Evolutionary conservation across 345 rosid species (phyloP), one percentile per base, ranked within the genome.

Genomic region (Murraya paniculata): DNA sequence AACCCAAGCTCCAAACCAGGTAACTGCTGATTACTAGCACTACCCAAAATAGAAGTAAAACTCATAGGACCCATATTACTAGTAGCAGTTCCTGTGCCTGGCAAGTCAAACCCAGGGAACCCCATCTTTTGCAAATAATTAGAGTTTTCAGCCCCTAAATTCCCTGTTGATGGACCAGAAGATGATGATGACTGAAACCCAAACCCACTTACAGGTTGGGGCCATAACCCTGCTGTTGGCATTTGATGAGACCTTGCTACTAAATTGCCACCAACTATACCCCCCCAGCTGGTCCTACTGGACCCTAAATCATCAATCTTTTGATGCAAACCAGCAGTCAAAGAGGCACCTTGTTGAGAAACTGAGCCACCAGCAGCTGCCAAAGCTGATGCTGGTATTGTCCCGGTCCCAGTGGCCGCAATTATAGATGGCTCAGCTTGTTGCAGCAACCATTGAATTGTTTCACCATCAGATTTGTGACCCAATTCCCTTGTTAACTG

Each of bases 401-500:
- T 95, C 55, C 98, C 98, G 33, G 89, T 86, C 69, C 98, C 98
- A 1, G 98, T 95, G 50, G 97, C 94, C 45, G 98, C 93, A 53
- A 95, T 85, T 68, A 95, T 95, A 0, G 98, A 95, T 9, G 98
- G 97, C 77, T 95, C 98, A 9, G 98, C 97, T 77, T 95, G 98
- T 59, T 95, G 98, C 41, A 95, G 85, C 25, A 95, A 82, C 98
- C 98, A 95, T 88, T 93, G 98, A 60, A 95, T 95, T 30, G 98
- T 95, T 79, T 95, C 98, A 9, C 98, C 98, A 78, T 95, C 98
- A 5, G 98, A 95, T 89, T 95, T 95, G 75, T 95, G 97, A 81
- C 97, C 98, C 88, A 95, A 87, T 87, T 95, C 98, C 70, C 98
- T 90, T 58, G 98, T 95, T 83, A 95, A 87, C 71, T 95, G 98